Conservation (phyloP, 1,284 basidiomycete species). For the Cutaneotrichosporon sp. region DNA sequence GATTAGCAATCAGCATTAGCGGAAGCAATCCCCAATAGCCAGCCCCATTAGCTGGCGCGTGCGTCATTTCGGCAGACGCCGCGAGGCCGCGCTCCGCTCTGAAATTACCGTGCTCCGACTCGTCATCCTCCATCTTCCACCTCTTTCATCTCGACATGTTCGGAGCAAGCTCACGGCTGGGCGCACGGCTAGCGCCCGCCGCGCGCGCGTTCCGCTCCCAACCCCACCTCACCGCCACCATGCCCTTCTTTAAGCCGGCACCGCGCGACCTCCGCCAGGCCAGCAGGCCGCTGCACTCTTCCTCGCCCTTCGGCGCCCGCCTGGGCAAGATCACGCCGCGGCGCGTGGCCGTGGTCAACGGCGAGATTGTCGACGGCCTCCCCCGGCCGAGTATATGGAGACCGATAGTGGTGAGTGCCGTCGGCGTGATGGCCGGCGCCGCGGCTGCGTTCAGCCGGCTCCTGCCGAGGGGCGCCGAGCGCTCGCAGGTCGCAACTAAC, state of each 20-base stretch:
- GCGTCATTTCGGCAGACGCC: neutral
- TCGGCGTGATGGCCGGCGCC: too few relatives aligned
- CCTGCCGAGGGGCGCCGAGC: too few relatives aligned
- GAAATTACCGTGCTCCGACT: slow-evolving; percentile 4
- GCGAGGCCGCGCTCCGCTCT: neutral
- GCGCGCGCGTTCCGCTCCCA: slow-evolving; percentile 22
- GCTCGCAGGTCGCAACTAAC: neutral
- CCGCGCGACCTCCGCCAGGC: neutral
- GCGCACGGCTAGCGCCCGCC: neutral
- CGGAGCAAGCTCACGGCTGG: neutral
- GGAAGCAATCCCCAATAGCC: neutral
- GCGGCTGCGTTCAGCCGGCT: too few relatives aligned
- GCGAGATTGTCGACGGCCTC: slow-evolving; percentile 13
- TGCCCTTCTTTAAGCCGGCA: neutral
- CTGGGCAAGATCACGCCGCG: slow-evolving; percentile 17
- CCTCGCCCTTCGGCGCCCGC: slow-evolving; percentile 6
- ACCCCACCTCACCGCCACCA: neutral
- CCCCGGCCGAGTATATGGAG: slow-evolving; percentile 24
- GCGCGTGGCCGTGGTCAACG: slow-evolving; percentile 17
- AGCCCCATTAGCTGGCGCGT: neutral
- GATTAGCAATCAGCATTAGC: neutral
- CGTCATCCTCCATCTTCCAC: slow-evolving; percentile 34
- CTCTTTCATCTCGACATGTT: neutral
- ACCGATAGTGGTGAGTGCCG: slow-evolving; percentile 49
- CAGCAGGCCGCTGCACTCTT: neutral